These are phyloP conservation scores for Fusarium brevicatenulatum DNA, from an alignment of 2,329 filamentous ascomycete species.

Conservation along the genomic window DNA sequence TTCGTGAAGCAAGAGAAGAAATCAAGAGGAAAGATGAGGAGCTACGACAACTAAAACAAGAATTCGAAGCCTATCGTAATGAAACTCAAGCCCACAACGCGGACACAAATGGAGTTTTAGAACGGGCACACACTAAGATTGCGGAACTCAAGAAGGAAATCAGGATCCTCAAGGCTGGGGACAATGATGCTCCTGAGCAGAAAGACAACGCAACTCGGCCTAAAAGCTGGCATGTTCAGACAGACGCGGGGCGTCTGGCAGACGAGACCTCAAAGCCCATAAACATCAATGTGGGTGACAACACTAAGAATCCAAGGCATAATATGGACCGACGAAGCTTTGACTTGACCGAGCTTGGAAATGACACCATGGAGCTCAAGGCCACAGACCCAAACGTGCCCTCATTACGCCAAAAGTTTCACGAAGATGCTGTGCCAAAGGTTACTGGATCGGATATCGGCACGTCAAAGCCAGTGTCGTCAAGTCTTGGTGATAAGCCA, in stretches of 20 bases:
- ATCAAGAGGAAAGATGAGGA: constrained; percentile 60
- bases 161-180: constrained; percentile 54
- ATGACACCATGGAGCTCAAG: constrained; percentile 33
- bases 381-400: constrained; percentile 31
- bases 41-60: constrained; percentile 59
- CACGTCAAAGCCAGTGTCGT: constrained; percentile 18
- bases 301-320: constrained; percentile 1
- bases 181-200: constrained; percentile 16
- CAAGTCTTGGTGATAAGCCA: constrained; percentile 38
- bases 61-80: constrained; percentile 65
- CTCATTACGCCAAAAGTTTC: constrained; percentile 50
- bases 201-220: constrained; percentile 37
- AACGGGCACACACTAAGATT: constrained; percentile 67
- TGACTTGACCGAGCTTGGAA: constrained; percentile 40
- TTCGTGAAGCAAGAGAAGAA: constrained; percentile 57
- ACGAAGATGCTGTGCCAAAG: constrained; percentile 42
- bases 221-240: constrained; percentile 46
- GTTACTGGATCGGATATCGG: constrained; percentile 28
- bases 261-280: constrained; percentile 15
- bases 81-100: constrained; percentile 64
- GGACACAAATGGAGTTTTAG: constrained; percentile 65
- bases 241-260: constrained; percentile 22
- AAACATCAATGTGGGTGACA: background rate
- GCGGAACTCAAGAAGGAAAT: constrained; percentile 65
- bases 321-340: constrained; percentile 41